These are phyloP conservation scores for Allium sativum DNA, from an alignment of 106 monocot species.

Conservation along the genomic window DNA sequence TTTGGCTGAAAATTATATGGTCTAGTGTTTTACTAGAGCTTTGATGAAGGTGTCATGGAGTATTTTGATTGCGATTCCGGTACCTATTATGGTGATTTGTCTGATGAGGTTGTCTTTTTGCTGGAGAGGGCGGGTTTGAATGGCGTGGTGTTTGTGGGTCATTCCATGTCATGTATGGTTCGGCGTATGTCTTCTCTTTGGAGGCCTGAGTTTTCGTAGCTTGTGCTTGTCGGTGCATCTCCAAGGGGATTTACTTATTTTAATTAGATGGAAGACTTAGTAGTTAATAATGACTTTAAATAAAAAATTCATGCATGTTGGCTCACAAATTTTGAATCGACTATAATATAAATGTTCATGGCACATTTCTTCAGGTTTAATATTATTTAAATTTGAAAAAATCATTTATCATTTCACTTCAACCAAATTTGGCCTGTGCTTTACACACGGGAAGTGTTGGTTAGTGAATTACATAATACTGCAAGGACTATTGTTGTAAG, in stretches of 20 bases:
- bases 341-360: too few species aligned
- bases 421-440: too few species aligned
- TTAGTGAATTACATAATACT: too few species aligned
- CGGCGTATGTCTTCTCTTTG: slow-evolving; percentile 46
- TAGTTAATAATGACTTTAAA: too few species aligned
- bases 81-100: slow-evolving; percentile 24
- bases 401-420: too few species aligned
- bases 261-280: too few species aligned
- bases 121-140: slow-evolving; percentile 15
- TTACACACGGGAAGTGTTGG: too few species aligned
- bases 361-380: too few species aligned
- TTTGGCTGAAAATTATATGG: slow-evolving; percentile 10
- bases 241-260: slow-evolving; percentile 21
- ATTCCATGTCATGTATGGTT: slow-evolving; percentile 61
- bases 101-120: slow-evolving; percentile 35
- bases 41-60: slow-evolving; percentile 2
- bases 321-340: too few species aligned
- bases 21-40: slow-evolving; percentile 48
- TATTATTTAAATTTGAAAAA: too few species aligned
- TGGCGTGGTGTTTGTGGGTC: slow-evolving; percentile 34
- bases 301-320: too few species aligned
- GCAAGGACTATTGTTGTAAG: too few species aligned
- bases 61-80: slow-evolving; percentile 5
- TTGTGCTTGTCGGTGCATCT: slow-evolving; percentile 45
- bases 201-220: slow-evolving; percentile 38